Evolutionary conservation across 1,284 basidiomycete species (phyloP).

Genomic region (Tilletia walkeri): DNA sequence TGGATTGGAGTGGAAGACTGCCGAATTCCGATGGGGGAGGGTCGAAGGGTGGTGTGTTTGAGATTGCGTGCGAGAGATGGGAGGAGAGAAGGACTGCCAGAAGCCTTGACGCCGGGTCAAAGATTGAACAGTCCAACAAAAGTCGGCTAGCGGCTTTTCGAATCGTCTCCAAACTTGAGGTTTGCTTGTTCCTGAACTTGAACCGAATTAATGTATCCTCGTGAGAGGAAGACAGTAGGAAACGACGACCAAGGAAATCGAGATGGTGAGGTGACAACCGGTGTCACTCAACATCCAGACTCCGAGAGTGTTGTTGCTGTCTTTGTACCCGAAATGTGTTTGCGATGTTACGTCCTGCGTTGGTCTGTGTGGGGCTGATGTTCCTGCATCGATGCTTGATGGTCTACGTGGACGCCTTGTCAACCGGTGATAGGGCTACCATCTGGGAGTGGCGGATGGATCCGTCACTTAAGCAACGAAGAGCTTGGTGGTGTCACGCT

Average conservation of each 20-base stretch:
- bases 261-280: background rate
- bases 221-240: slow-evolving; percentile 5
- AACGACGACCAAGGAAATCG: background rate
- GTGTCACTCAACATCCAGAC: background rate
- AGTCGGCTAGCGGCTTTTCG: background rate
- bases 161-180: background rate
- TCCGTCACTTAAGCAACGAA: background rate
- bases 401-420: background rate
- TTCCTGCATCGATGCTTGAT: background rate
- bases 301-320: background rate
- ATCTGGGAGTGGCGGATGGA: background rate
- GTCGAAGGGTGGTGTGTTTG: background rate
- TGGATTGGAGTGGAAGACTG: background rate
- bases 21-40: background rate
- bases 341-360: slow-evolving; percentile 5
- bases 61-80: background rate
- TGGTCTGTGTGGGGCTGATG: background rate
- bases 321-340: background rate
- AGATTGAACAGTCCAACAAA: background rate
- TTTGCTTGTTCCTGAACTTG: slow-evolving; percentile 5
- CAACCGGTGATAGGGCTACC: background rate
- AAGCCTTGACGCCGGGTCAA: background rate
- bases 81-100: background rate
- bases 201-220: background rate
- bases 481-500: background rate